Base-by-base conservation (phyloP, 1,284 basidiomycete species). In the Marasmius sp. region DNA sequence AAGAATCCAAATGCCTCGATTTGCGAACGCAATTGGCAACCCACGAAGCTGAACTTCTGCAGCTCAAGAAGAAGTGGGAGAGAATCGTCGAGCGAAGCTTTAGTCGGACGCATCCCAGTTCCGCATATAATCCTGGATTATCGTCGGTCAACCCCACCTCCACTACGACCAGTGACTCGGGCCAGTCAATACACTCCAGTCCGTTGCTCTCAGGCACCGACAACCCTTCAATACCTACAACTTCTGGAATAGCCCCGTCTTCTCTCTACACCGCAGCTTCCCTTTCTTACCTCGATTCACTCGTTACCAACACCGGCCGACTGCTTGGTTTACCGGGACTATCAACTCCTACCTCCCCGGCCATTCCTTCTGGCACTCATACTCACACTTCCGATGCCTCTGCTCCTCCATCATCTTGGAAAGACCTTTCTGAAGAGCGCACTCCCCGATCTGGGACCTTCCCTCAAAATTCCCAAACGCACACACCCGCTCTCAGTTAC, bases 1-100 rank as follows among this genome's bases (percentile, higher is more conserved):
- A 93, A 66, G 91, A 93, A 70, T 84, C 89, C 0, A 89, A 86
- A 72, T 92, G 90, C 66, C 81, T 92, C 49, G 91, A 93, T 62
- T 78, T 93, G 43, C 85, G 90, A 14, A 84, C 86, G 4, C 89
- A 91, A 67, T 82, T 93, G 2, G 79, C 81, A 10, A 70, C 74
- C 8, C 89, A 92, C 66, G 91, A 93, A 74, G 80, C 80, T 1
- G 91, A 93, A 67, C 79, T 93, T 0, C 70, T 47, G 4, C 45
- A 47, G 45, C 45, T 93, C 57, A 93, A 93, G 77, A 85, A 83
- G 63, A 90, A 88, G 72, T 93, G 91, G 91, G 90, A 89, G 71
- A 82, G 85, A 43, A 91, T 93, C 61, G 84, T 93, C 48, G 83
- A 81, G 66, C 80, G 84, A 22, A 85, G 86, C 18, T 81, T 86